phyloP scores from a whole-genome alignment of 345 rosid species.

The Brassica incana region DNA sequence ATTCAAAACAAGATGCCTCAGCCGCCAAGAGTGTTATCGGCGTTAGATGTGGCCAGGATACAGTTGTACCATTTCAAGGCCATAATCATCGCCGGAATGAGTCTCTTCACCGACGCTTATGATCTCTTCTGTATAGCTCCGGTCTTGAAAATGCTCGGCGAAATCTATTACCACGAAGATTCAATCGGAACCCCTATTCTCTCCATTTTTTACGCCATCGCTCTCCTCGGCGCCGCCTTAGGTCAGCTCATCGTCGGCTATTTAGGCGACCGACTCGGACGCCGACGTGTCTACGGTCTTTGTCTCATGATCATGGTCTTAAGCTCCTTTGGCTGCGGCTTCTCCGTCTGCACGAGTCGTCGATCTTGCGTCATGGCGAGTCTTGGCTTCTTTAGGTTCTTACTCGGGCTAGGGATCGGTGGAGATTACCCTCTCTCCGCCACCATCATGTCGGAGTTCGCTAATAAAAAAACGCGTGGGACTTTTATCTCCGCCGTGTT shows the following conservation, averaged over 20 bases:
- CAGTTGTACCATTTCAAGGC: constrained; percentile 54
- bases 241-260: constrained; percentile 67
- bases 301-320: constrained; percentile 56
- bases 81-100: constrained; percentile 51
- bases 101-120: constrained; percentile 52
- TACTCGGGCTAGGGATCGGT: constrained; percentile 69
- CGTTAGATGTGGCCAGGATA: constrained; percentile 47
- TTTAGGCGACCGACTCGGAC: constrained; percentile 60
- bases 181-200: constrained; percentile 30
- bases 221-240: constrained; percentile 58
- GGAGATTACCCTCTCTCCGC: constrained; percentile 83
- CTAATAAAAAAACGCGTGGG: constrained; percentile 71
- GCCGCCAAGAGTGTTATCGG: constrained; percentile 21
- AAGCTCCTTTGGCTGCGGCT: constrained; percentile 61
- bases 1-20: too few species aligned
- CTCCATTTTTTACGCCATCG: constrained; percentile 42
- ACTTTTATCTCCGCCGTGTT: constrained; percentile 70
- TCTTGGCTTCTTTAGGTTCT: constrained; percentile 61
- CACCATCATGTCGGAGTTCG: constrained; percentile 80
- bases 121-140: constrained; percentile 53
- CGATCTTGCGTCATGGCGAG: constrained; percentile 55
- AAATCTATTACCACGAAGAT: constrained; percentile 36
- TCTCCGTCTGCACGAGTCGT: constrained; percentile 56
- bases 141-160: constrained; percentile 48
- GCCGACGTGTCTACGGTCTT: constrained; percentile 61